These are phyloP conservation scores for Xylaria sp. DNA, from an alignment of 2,329 filamentous ascomycete genomes.

Conservation along the genomic window DNA sequence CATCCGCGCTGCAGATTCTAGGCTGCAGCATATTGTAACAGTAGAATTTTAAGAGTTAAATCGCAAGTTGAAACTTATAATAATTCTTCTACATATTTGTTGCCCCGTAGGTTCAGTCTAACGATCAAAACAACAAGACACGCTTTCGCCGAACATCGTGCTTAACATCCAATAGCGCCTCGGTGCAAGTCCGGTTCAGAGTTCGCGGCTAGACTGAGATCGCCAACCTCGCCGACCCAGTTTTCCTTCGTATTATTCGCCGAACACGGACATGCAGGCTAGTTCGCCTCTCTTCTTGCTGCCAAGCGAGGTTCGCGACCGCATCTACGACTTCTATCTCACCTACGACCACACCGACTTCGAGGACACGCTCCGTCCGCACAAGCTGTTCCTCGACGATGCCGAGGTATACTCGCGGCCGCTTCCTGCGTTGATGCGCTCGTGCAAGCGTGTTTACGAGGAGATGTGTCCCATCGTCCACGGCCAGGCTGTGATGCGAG, in stretches of 20 bases:
- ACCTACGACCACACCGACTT: slow-evolving; percentile 40
- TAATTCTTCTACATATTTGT: background rate
- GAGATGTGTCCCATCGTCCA: slow-evolving; percentile 43
- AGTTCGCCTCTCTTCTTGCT: slow-evolving; percentile 37
- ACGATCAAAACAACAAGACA: background rate
- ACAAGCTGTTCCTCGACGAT: slow-evolving; percentile 35
- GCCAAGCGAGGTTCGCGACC: slow-evolving; percentile 42
- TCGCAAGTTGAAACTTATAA: background rate
- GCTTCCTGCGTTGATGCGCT: slow-evolving; percentile 41
- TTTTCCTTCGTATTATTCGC: too few species aligned
- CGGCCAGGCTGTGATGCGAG: slow-evolving; percentile 41
- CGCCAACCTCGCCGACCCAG: background rate
- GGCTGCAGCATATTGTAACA: background rate
- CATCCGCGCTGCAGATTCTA: background rate
- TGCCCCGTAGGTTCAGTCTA: too few species aligned
- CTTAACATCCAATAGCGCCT: background rate
- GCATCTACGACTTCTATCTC: slow-evolving; percentile 44
- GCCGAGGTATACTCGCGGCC: slow-evolving; percentile 28
- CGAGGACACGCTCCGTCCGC: slow-evolving; percentile 40
- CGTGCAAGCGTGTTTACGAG: slow-evolving; percentile 38
- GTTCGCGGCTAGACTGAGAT: background rate
- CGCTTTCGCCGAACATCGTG: background rate
- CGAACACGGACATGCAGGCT: slow-evolving; percentile 17
- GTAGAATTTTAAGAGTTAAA: background rate
- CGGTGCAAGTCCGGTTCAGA: background rate